Evolutionary conservation across 129 eudicot species (phyloP), one percentile per base, ranked within the genome.

Genomic region (Scalesia atractyloides): DNA sequence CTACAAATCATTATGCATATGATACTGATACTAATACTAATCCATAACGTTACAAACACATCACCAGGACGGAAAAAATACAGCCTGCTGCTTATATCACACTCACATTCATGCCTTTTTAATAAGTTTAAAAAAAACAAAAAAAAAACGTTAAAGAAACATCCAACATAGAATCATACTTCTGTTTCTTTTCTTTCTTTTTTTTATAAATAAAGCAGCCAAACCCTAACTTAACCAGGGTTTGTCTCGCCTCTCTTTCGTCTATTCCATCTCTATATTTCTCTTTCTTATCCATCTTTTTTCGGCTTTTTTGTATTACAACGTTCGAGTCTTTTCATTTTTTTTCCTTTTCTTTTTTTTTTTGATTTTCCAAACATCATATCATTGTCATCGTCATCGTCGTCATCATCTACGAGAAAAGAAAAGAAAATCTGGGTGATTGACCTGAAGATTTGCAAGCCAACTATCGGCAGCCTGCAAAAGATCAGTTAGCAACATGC

Each of bases 361-460:
- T 62, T 59, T 11, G n/a, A 65, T 56, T 64, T 50, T 64, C 6
- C 62, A 59, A 33, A 51, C 47, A 74, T 36, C 26, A 26, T n/a
- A n/a, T 20, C 17, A 48, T 26, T n/a, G 37, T 15, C 64, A 36
- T 26, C 11, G 33, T 41, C 59, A 16, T 60, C 34, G 22, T 52
- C 39, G 8, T 58, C 46, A 39, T 79, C 89, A 94, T 79, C 88
- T 84, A 69, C 88, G 89, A 70, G 86, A 77, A 85, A 86, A 88
- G 87, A 95, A 95, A 70, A 83, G 82, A 72, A 86, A 91, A 81
- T 95, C 99, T 2, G 99, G 99, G 88, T 90, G 97, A 72, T 88
- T 80, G 86, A 90, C 99, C 79, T 83, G 86, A 57, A 76, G 96
- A 11, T 20, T 36, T 6, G 87, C 75, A 33, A 90, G 76, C 96